phyloP scores from a whole-genome alignment of 2,329 filamentous ascomycete genomes.

The Coleophoma cylindrospora region DNA sequence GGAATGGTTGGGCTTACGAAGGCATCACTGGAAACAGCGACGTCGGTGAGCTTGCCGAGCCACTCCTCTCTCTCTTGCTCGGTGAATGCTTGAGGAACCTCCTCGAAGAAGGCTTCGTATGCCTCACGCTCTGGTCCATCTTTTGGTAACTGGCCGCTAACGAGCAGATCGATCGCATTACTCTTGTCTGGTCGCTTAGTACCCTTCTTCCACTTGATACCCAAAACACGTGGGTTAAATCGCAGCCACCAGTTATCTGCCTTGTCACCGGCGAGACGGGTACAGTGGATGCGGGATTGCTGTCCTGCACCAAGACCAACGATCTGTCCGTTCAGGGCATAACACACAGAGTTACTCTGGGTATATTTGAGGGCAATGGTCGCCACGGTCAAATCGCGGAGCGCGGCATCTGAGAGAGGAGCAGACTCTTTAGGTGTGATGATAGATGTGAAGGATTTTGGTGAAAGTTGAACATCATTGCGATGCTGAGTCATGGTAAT shows the following conservation, averaged over 20 bases:
- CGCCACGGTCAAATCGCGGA: conserved; percentile 87
- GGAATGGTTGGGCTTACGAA: conserved; percentile 61
- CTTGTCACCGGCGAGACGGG: conserved; percentile 93
- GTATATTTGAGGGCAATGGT: conserved; percentile 99
- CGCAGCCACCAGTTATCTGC: conserved; percentile 99
- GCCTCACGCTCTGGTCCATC: conserved; percentile 77
- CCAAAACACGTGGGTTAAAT: conserved; percentile 85
- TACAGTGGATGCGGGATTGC: conserved; percentile 98
- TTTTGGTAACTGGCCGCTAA: conserved; percentile 83
- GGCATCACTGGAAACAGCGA: conserved; percentile 88
- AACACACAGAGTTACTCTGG: conserved; percentile 98
- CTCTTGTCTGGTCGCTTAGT: conserved; percentile 96
- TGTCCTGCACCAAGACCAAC: conserved; percentile 93
- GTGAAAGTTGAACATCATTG: conserved; percentile 84
- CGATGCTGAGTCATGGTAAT: conserved; percentile 84
- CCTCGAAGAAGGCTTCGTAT: conserved; percentile 87
- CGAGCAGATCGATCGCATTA: conserved; percentile 94
- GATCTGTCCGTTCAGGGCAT: conserved; percentile 88
- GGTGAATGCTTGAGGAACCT: conserved; percentile 79
- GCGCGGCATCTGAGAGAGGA: conserved; percentile 71
- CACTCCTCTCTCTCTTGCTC: conserved; percentile 80
- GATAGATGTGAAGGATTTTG: conserved; percentile 78
- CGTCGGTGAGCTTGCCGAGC: conserved; percentile 74
- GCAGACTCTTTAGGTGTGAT: conserved; percentile 78
- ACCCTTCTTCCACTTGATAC: conserved; percentile 95